Conservation (phyloP, 78 protist genomes). For the Acrasis kona region DNA sequence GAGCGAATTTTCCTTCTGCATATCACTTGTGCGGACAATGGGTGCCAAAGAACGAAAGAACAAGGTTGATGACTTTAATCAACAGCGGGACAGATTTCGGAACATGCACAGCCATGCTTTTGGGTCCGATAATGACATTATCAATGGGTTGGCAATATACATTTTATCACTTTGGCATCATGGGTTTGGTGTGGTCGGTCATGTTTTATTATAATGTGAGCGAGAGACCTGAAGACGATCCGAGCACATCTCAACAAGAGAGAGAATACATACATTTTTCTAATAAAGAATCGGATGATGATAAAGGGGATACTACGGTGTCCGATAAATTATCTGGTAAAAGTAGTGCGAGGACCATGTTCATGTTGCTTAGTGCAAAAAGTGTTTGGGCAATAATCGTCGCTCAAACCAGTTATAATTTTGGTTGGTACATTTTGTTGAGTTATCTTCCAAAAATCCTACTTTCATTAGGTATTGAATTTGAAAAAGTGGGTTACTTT, state of each 20-base stretch:
- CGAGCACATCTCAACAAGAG: background rate
- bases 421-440: slow-evolving; percentile 18
- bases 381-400: slow-evolving; percentile 4
- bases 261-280: too few species aligned
- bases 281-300: too few species aligned
- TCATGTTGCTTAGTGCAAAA: background rate
- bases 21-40: background rate
- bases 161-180: background rate
- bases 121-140: background rate
- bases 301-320: too few species aligned
- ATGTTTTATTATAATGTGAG: background rate
- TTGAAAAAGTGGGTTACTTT: slow-evolving; percentile 4
- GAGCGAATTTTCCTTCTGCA: background rate
- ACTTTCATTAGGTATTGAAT: background rate
- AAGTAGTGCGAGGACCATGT: too few species aligned
- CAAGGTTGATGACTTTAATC: background rate
- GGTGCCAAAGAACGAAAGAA: background rate
- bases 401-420: slow-evolving; percentile 5
- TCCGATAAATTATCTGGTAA: too few species aligned
- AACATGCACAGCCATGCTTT: background rate
- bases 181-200: slow-evolving; percentile 5
- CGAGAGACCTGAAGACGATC: background rate
- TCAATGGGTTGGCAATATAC: background rate
- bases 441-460: slow-evolving; percentile 7
- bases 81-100: background rate